These are phyloP conservation scores for Adansonia gregorii DNA, from an alignment of 441 rosid genomes.

Conservation along the genomic window DNA sequence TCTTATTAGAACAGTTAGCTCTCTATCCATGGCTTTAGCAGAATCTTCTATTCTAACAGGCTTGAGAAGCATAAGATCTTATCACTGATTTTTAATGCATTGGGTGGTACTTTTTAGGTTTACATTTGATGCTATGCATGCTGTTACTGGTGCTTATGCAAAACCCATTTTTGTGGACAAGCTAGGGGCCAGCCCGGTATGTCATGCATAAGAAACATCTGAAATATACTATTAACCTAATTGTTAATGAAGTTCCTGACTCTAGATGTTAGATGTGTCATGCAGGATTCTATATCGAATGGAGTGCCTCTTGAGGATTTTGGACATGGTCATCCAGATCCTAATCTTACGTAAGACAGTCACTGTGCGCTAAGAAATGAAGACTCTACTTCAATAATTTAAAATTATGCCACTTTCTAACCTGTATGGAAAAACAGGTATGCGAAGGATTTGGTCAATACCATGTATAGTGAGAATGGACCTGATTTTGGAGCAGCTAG, in stretches of 20 bases:
- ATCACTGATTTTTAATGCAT: constrained; percentile 25
- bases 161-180: constrained; percentile 90
- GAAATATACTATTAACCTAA: constrained; percentile 14
- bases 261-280: constrained; percentile 31
- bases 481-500: constrained; percentile 98
- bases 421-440: constrained; percentile 56
- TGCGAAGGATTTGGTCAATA: constrained; percentile 87
- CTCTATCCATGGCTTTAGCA: neutral
- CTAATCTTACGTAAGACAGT: constrained; percentile 83
- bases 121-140: constrained; percentile 95
- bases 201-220: constrained; percentile 29
- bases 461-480: constrained; percentile 75
- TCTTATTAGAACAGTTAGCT: constrained; percentile 13
- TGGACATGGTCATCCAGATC: constrained; percentile 99
- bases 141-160: constrained; percentile 96
- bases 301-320: constrained; percentile 94
- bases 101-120: constrained; percentile 53
- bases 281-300: constrained; percentile 81
- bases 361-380: neutral
- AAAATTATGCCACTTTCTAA: constrained; percentile 25
- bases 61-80: constrained; percentile 11
- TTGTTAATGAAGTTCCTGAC: constrained; percentile 28
- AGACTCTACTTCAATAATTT: constrained; percentile 23
- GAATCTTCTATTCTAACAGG: constrained; percentile 12
- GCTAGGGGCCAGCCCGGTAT: constrained; percentile 74